Conservation (phyloP, 192 early-diverging fungal species). For the Umbelopsis sp. region DNA sequence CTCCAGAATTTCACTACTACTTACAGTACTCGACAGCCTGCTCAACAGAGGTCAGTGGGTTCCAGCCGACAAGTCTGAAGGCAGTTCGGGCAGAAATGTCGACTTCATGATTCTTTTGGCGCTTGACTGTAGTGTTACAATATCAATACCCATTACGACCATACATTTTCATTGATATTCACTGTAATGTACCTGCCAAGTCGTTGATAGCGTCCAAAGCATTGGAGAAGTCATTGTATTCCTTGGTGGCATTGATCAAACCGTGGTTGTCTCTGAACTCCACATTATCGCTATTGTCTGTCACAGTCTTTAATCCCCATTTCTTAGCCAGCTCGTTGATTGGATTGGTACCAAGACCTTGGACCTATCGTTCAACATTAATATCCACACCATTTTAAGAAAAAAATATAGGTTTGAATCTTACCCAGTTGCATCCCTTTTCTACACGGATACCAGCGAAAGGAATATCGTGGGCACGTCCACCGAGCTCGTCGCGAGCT, state of each 20-base stretch:
- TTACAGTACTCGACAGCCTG: conserved; percentile 40
- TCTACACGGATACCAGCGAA: conserved; percentile 35
- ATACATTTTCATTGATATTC: not conserved
- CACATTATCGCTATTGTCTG: conserved; percentile 34
- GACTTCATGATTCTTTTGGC: conserved; percentile 22
- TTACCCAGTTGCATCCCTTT: conserved; percentile 39
- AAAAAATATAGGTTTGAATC: too few species aligned
- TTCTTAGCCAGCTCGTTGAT: conserved; percentile 34
- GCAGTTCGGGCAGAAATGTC: conserved; percentile 42
- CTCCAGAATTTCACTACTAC: not conserved
- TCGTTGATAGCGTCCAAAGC: conserved; percentile 17
- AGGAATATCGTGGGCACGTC: conserved; percentile 26
- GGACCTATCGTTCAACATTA: too few species aligned
- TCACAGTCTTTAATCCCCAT: conserved; percentile 33
- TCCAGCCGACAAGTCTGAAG: conserved; percentile 35
- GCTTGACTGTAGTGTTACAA: conserved; percentile 20
- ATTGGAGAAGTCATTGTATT: conserved; percentile 8
- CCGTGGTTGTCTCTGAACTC: conserved; percentile 32
- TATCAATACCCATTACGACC: not conserved
- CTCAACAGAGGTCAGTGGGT: conserved; percentile 26
- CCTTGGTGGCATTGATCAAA: not conserved
- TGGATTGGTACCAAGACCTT: conserved; percentile 43
- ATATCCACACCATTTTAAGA: too few species aligned
- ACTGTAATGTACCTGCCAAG: conserved; percentile 31
- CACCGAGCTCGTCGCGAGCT: conserved; percentile 32